A percentile compares a stretch with the other conserved stretches of the same genome.
Evolutionary conservation across 164 flowering plant species (phyloP).

Genomic region (Umbellularia californica): DNA sequence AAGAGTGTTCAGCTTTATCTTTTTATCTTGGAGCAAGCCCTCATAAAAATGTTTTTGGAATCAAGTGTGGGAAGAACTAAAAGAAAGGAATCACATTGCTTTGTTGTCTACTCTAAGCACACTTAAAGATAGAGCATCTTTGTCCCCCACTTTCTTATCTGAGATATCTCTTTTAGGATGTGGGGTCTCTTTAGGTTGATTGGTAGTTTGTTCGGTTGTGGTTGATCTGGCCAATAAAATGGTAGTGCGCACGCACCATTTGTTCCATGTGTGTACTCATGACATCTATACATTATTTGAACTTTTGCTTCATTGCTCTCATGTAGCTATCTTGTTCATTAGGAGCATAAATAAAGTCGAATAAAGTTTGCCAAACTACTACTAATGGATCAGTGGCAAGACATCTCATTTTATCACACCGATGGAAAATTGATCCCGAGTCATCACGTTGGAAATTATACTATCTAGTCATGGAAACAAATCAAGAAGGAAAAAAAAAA

Average conservation of each 20-base stretch:
- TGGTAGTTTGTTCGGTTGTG: neutral
- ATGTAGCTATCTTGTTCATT: too few species aligned
- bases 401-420: too few species aligned
- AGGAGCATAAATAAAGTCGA: too few species aligned
- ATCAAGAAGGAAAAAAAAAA: too few species aligned
- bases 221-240: neutral
- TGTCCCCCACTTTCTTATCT: conserved; percentile 9
- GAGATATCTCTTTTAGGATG: neutral
- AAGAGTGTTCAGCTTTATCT: conserved; percentile 5
- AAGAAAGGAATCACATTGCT: neutral
- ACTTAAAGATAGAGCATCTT: neutral
- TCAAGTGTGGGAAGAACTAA: neutral
- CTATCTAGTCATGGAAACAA: too few species aligned
- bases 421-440: too few species aligned
- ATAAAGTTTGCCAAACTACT: too few species aligned
- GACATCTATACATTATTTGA: neutral
- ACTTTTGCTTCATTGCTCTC: neutral
- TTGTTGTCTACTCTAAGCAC: conserved; percentile 7
- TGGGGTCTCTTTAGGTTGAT: neutral
- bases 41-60: conserved; percentile 17
- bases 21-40: neutral
- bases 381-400: too few species aligned
- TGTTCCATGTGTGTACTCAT: neutral
- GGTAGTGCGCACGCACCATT: neutral
- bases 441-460: too few species aligned